Conservation (phyloP, 2,329 filamentous ascomycete species). For the Fusarium begoniae region DNA sequence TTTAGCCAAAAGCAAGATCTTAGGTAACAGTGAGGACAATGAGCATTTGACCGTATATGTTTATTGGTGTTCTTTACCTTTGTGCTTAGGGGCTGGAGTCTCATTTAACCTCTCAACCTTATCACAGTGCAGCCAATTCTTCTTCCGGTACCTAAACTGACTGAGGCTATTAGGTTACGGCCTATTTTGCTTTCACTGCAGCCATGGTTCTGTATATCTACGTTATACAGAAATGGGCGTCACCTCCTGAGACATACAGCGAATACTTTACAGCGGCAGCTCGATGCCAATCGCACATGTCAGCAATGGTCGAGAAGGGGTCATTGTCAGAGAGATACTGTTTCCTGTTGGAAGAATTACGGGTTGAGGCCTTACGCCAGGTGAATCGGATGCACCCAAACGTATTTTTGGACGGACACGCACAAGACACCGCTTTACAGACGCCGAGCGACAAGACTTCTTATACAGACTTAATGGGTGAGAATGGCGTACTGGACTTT, state of each 20-base stretch:
- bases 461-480: slow-evolving; percentile 36
- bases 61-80: no score
- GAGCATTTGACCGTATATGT: no score
- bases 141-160: background rate
- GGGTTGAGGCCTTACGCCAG: slow-evolving; percentile 36
- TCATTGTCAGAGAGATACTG: slow-evolving; percentile 37
- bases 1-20: no score
- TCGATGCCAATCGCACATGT: slow-evolving; percentile 36
- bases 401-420: background rate
- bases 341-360: slow-evolving; percentile 36
- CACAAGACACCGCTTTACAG: slow-evolving; percentile 24
- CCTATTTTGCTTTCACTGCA: slow-evolving; percentile 41
- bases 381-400: slow-evolving; percentile 31
- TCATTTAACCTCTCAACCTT: no score
- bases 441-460: slow-evolving; percentile 28
- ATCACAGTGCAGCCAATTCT: no score
- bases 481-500: slow-evolving; percentile 31
- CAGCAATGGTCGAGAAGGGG: slow-evolving; percentile 37
- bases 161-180: slow-evolving; percentile 23
- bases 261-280: slow-evolving; percentile 33
- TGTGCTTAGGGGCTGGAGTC: no score
- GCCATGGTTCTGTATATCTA: slow-evolving; percentile 41
- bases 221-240: slow-evolving; percentile 39
- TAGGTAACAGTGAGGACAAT: no score
- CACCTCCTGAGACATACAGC: slow-evolving; percentile 28